Conservation (phyloP, 495 filamentous ascomycete species). For the Haplographium delicatum region DNA sequence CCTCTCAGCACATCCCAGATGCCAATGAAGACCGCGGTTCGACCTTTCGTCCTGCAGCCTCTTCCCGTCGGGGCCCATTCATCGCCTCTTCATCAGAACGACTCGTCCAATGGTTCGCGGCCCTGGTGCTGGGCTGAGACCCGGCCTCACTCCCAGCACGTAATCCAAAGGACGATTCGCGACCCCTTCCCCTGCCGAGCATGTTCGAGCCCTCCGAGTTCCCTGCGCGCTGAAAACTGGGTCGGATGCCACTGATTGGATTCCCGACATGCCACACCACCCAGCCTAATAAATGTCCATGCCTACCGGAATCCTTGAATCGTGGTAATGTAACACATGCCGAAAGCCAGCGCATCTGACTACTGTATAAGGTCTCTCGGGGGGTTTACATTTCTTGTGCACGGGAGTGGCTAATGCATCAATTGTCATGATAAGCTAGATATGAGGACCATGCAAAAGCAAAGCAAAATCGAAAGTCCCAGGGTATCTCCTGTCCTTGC, state of each 20-base stretch:
- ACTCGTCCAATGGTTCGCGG: conserved; percentile 3
- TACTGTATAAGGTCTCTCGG: background rate
- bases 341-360: conserved; percentile 3
- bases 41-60: conserved; percentile 10
- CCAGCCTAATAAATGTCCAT: conserved; percentile 1
- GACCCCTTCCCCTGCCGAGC: conserved; percentile 1
- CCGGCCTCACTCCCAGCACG: conserved; percentile 10
- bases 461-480: background rate
- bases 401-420: background rate
- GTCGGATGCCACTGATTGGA: background rate
- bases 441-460: no score
- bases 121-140: background rate
- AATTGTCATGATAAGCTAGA: conserved; percentile 1
- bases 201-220: background rate
- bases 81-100: background rate
- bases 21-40: conserved; percentile 2
- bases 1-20: background rate
- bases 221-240: background rate
- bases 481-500: background rate
- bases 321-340: background rate
- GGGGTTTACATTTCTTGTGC: background rate
- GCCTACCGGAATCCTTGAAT: background rate
- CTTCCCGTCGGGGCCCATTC: conserved; percentile 8
- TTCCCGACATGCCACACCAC: no score
- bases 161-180: conserved; percentile 11